phyloP scores from a whole-genome alignment of 495 filamentous ascomycete genomes.

The Aspergillus bertholletiae region DNA sequence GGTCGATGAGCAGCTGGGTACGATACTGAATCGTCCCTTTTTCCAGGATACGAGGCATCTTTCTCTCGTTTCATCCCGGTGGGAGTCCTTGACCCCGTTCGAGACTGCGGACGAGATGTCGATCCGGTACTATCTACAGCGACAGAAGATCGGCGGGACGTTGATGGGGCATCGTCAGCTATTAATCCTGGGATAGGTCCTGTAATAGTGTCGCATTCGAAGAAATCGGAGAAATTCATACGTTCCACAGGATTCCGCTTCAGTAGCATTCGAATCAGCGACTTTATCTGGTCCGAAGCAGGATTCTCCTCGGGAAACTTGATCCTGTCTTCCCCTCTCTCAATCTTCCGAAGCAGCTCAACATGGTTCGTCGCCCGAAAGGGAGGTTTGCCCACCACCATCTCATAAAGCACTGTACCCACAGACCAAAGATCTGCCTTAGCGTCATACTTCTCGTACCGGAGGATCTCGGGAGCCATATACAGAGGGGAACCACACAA shows the following conservation, averaged over 20 bases:
- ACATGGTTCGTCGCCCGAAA: slow-evolving; percentile 94
- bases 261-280: slow-evolving; percentile 72
- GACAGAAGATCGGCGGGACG: slow-evolving; percentile 18
- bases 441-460: slow-evolving; percentile 96
- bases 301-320: slow-evolving; percentile 70
- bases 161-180: slow-evolving; percentile 62
- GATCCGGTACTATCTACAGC: slow-evolving; percentile 11
- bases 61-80: slow-evolving; percentile 13
- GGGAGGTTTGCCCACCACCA: slow-evolving; percentile 85
- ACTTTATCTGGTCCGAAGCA: slow-evolving; percentile 74
- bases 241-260: slow-evolving; percentile 83
- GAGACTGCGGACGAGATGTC: slow-evolving; percentile 24
- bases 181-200: slow-evolving; percentile 80
- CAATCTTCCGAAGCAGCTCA: slow-evolving; percentile 86
- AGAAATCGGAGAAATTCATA: slow-evolving; percentile 79
- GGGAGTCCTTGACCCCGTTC: slow-evolving; percentile 14
- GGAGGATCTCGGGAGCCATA: slow-evolving; percentile 97
- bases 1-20: slow-evolving; percentile 25
- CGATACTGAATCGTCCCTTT: slow-evolving; percentile 22
- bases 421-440: slow-evolving; percentile 98
- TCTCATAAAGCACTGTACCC: slow-evolving; percentile 91
- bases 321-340: slow-evolving; percentile 78
- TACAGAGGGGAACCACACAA: slow-evolving; percentile 97
- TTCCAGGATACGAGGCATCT: slow-evolving; percentile 21
- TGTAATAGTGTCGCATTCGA: slow-evolving; percentile 67